Percentiles rank a stretch among this genome's conserved stretches.
Conservation (phyloP, 2,329 filamentous ascomycete species). For the Ceratocystis lukuohia region DNA sequence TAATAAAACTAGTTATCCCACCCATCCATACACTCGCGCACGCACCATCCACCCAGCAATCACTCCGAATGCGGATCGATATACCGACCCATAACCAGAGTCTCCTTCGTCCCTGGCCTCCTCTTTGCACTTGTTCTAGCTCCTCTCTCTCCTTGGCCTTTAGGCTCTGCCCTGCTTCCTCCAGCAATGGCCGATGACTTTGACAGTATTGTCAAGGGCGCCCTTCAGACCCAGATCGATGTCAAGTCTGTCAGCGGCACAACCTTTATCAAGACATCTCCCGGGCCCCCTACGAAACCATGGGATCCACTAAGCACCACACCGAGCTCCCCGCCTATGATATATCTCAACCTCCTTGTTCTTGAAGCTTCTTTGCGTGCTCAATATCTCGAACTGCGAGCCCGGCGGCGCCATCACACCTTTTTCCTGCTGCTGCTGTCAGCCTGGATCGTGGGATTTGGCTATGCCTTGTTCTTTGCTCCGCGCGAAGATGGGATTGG, state of each 20-base stretch:
- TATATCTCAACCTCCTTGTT: conserved; percentile 95
- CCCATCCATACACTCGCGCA: not conserved
- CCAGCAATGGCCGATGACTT: conserved; percentile 27
- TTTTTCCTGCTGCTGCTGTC: conserved; percentile 75
- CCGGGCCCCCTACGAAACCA: conserved; percentile 33
- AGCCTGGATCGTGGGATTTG: conserved; percentile 71
- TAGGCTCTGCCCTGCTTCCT: not conserved
- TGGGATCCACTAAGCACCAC: conserved; percentile 65
- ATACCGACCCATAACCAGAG: not conserved
- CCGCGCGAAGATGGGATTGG: conserved; percentile 89
- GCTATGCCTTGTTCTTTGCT: conserved; percentile 83
- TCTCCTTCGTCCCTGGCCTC: not conserved
- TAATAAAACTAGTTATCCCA: not conserved
- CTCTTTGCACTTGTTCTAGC: not conserved
- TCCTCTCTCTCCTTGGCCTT: not conserved
- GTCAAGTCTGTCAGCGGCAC: conserved; percentile 24
- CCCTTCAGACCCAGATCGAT: conserved; percentile 51
- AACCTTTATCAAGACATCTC: conserved; percentile 29
- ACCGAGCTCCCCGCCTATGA: conserved; percentile 85
- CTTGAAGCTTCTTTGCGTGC: conserved; percentile 87
- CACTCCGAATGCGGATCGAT: conserved; percentile 4
- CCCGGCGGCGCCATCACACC: conserved; percentile 78
- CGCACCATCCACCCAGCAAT: not conserved
- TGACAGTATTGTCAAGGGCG: conserved; percentile 87
- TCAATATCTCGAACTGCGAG: conserved; percentile 82